Conservation (phyloP, 108 stramenopile genomes). For the Fragilaria crotonensis region DNA sequence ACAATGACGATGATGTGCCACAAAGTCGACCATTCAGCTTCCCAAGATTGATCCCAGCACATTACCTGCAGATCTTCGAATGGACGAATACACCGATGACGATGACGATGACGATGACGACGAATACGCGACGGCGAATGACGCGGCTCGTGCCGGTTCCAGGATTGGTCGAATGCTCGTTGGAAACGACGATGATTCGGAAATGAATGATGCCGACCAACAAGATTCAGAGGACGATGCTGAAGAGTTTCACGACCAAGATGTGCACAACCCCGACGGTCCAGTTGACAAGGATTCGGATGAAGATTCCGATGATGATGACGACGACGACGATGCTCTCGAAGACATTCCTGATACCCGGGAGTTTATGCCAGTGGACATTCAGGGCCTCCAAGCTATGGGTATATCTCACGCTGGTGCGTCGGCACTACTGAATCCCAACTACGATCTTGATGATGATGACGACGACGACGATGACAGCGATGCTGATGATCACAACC, state of each 20-base stretch:
- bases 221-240: constrained; percentile 11
- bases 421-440: constrained; percentile 19
- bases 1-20: constrained; percentile 7
- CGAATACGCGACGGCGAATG: no score
- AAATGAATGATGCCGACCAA: constrained; percentile 27
- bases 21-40: constrained; percentile 16
- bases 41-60: constrained; percentile 38
- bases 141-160: constrained; percentile 26
- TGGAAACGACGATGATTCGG: constrained; percentile 58
- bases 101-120: constrained; percentile 75
- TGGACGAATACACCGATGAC: constrained; percentile 90
- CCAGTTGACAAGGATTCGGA: constrained; percentile 14
- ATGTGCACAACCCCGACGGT: constrained; percentile 19
- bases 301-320: constrained; percentile 29
- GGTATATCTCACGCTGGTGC: constrained; percentile 50
- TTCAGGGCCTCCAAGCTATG: constrained; percentile 71
- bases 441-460: constrained; percentile 27
- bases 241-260: constrained; percentile 17
- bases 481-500: constrained; percentile 67
- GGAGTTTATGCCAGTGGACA: constrained; percentile 75
- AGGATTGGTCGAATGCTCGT: constrained; percentile 67
- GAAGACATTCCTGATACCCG: constrained; percentile 78
- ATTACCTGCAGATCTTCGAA: constrained; percentile 78
- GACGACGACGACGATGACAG: constrained; percentile 77
- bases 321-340: constrained; percentile 74